These are phyloP conservation scores for Colletotrichum sublineola DNA, from an alignment of 2,329 filamentous ascomycete genomes.

Conservation along the genomic window DNA sequence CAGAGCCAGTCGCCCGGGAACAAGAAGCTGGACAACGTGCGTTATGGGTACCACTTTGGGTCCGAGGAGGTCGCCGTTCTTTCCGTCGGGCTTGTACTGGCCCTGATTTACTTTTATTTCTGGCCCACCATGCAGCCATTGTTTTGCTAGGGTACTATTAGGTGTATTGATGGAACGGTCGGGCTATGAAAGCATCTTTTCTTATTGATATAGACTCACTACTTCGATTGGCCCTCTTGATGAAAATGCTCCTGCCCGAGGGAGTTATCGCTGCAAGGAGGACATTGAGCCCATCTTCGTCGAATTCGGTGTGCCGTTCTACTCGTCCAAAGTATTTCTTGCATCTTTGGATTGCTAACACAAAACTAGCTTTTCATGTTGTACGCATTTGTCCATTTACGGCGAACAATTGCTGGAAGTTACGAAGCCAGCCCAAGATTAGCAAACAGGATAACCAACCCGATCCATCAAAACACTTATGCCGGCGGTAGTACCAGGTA, in stretches of 20 bases:
- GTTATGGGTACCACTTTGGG: slow-evolving; percentile 39
- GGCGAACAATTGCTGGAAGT: neutral
- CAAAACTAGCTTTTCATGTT: neutral
- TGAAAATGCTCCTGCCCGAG: neutral
- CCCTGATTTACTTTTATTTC: slow-evolving; percentile 3
- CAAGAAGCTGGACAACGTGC: slow-evolving; percentile 34
- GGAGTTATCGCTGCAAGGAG: no score
- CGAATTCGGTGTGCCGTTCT: neutral
- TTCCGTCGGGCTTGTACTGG: slow-evolving; percentile 9
- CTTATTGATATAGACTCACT: neutral
- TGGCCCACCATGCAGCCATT: slow-evolving; percentile 18
- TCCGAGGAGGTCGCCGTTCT: slow-evolving; percentile 41
- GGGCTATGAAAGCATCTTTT: neutral
- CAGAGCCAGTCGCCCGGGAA: slow-evolving; percentile 17
- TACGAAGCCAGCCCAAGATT: neutral
- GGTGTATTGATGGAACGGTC: neutral
- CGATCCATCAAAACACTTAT: neutral
- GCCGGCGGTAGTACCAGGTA: no score
- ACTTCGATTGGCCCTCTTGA: neutral
- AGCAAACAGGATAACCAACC: neutral
- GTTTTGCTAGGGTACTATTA: neutral
- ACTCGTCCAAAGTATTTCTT: neutral
- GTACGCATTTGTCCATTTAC: neutral
- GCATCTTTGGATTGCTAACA: neutral
- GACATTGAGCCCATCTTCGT: neutral